Base-by-base conservation (phyloP, 768 basidiomycete genomes). In the Phallus indusiatus region DNA sequence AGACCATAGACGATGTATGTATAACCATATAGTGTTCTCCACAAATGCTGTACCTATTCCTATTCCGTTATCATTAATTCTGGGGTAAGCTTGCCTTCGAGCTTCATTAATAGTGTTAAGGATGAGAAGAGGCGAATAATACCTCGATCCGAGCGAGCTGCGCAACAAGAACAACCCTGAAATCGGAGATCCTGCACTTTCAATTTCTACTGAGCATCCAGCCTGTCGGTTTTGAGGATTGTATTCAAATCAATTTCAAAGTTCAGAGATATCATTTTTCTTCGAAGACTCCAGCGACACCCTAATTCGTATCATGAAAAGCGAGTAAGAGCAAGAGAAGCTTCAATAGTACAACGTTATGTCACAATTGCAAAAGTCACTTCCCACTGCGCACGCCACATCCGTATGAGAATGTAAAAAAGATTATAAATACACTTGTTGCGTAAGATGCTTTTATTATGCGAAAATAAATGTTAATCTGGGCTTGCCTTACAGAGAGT, bases 21-120 rank as follows among this genome's bases (percentile, higher is more conserved):
- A 99, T 94, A 70, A 97, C 88, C n/a, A n/a, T 0, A 94, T 94
- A 3, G 94, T 91, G 33, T 87, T 86, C 68, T 94, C 94, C 12
- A 88, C 78, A 11, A 96, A 76, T 12, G 92, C 90, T 1, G 88
- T 69, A 0, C 93, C 83, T 0, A 89, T 88, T 60, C 97, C 95
- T 62, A 94, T 95, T 65, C 93, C 89, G 2, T 7, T 28, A 3
- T 28, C 57, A 96, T 95, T 95, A 12, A 85, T 80, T 64, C 83
- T 85, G 0, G 91, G 86, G 1, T 14, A 52, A 53, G 34, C 49
- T 21, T n/a, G n/a, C 48, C 54, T 9, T 35, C 11, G 9, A 16
- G 36, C 21, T 14, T n/a, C 35, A 36, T 16, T 2, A 2, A 16
- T 46, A 42, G 17, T 20, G 24, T 4, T 21, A 24, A 11, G 24